Conservation (phyloP, 2,329 filamentous ascomycete species). For the Blastomyces gilchristii region DNA sequence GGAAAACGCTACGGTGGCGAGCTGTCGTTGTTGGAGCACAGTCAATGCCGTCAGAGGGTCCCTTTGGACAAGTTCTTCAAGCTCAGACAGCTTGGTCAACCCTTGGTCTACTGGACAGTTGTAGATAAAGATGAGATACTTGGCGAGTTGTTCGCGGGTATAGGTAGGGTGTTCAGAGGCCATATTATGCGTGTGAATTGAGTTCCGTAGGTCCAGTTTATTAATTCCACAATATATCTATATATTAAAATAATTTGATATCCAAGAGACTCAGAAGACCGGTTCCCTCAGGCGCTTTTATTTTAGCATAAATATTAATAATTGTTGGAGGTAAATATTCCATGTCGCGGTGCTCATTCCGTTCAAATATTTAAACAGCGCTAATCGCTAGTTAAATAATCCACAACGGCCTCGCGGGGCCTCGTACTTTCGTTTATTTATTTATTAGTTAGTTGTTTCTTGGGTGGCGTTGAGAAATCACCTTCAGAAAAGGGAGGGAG, state of each 20-base stretch:
- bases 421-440: background rate
- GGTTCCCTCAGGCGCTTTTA: background rate
- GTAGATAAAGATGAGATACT: slow-evolving; percentile 28
- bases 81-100: slow-evolving; percentile 19
- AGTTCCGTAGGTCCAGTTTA: background rate
- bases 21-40: slow-evolving; percentile 34
- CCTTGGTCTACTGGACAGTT: slow-evolving; percentile 13
- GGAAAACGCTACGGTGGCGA: slow-evolving; percentile 45
- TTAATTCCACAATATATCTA: background rate
- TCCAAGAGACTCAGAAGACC: background rate
- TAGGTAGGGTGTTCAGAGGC: slow-evolving; percentile 22
- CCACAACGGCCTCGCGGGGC: background rate
- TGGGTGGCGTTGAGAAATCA: background rate
- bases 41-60: slow-evolving; percentile 26
- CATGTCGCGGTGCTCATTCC: background rate
- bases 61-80: slow-evolving; percentile 21
- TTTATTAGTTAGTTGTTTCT: background rate
- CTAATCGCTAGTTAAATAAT: background rate
- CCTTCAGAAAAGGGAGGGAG: background rate
- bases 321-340: background rate
- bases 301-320: background rate
- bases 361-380: background rate
- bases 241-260: background rate
- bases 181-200: background rate
- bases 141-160: slow-evolving; percentile 27